A percentile compares a stretch with the other conserved stretches of the same genome.
These are phyloP conservation scores for Suhomyces faveliae DNA, from an alignment of 805 yeast genomes.

Conservation along the genomic window DNA sequence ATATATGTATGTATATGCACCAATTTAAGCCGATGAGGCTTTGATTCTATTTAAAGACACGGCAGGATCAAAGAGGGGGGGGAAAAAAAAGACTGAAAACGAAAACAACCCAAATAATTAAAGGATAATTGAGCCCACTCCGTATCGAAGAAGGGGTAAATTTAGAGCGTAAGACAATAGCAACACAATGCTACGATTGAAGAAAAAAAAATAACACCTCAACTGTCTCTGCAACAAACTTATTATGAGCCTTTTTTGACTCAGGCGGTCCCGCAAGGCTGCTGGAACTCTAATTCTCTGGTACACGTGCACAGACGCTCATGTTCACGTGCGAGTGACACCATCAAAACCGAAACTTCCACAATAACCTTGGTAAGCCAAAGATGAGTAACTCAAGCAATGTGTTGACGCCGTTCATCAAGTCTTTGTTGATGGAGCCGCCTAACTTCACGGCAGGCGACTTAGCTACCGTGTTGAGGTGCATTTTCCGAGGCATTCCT, in stretches of 20 bases:
- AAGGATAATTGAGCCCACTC: too few species aligned
- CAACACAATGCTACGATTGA: too few species aligned
- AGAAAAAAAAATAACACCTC: too few species aligned
- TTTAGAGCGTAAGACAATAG: too few species aligned
- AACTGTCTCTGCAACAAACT: not conserved
- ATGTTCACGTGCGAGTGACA: not conserved
- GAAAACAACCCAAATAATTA: not conserved
- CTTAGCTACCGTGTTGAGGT: slow-evolving; percentile 57
- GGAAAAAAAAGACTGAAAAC: not conserved
- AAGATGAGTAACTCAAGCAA: slow-evolving; percentile 15
- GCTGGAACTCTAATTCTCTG: too few species aligned
- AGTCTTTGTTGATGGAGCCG: slow-evolving; percentile 59
- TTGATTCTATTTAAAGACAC: not conserved
- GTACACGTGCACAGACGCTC: not conserved
- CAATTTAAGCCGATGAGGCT: not conserved
- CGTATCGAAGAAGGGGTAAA: too few species aligned
- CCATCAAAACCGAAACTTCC: not conserved
- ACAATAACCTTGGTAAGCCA: not conserved
- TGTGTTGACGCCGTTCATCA: slow-evolving; percentile 56
- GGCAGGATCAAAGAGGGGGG: not conserved
- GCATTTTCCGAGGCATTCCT: slow-evolving; percentile 59
- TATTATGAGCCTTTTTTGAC: not conserved
- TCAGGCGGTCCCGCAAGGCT: not conserved
- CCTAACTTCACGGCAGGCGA: slow-evolving; percentile 64
- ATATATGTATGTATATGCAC: not conserved